Evolutionary conservation across 495 filamentous ascomycete species (phyloP), one percentile per base, ranked within the genome.

Genomic region (Cercophora sp.): DNA sequence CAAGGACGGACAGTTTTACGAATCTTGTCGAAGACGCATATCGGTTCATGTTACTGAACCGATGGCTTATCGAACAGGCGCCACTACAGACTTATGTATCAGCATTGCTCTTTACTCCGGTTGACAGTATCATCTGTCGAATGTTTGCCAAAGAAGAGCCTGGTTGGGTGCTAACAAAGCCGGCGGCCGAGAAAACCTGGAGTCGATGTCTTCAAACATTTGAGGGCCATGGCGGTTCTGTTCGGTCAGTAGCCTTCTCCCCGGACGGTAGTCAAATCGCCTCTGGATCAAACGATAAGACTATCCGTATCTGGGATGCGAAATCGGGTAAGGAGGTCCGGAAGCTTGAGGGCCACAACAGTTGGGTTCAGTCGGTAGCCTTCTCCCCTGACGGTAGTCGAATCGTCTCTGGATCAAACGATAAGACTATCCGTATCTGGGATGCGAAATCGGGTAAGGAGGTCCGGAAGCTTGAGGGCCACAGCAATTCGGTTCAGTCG

Each of bases 381-480:
- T 54, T 48, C 44, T 55, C 52, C 9, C 43, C 52, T 6, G 52
- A 55, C 18, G 10, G 32, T 8, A 8, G 41, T 15, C 45, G 66
- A 9, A 8, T 76, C 0, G 69, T 57, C 8, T 70, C 71, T 9
- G 59, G 39, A 8, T 71, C 65, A 0, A 0, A 27, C 31, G 61
- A 74, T 29, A 55, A 54, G 0, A 71, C 64, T 1, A 51, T 70
- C 23, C 55, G 62, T 54, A 48, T 75, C 55, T 74, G 70, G 70
- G 61, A 70, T 51, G 29, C 45, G 15, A n/a, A 22, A 4, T 88
- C 85, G 29, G 91, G 91, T 18, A 8, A 8, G 5, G 8, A 15
- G 8, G 8, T 39, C 5, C 6, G 18, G 15, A 39, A 5, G 15
- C 8, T 39, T 39, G 15, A 39, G 18, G 6, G 35, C 35, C 35